Evolutionary conservation across 2,329 filamentous ascomycete species (phyloP).

Genomic region (Colletotrichum sp.): DNA sequence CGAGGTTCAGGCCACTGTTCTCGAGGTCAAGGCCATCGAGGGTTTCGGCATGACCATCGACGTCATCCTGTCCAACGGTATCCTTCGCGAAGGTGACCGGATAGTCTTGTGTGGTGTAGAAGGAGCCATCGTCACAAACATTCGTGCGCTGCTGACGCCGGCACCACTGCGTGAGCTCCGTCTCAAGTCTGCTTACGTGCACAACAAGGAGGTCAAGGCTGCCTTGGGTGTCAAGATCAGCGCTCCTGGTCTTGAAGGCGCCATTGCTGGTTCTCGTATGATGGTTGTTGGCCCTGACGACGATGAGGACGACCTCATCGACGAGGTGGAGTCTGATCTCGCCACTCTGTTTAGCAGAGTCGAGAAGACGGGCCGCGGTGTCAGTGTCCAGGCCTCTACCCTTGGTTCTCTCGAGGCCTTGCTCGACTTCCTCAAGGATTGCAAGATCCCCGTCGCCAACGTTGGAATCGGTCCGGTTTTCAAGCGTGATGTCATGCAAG

Average conservation of each 20-base stretch:
- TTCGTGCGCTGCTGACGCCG: constrained; percentile 91
- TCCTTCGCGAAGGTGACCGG: constrained; percentile 90
- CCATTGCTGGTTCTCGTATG: constrained; percentile 93
- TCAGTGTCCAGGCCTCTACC: constrained; percentile 96
- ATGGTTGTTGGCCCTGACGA: constrained; percentile 94
- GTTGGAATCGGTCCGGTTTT: constrained; percentile 97
- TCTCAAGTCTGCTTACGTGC: constrained; percentile 94
- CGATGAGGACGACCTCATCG: constrained; percentile 94
- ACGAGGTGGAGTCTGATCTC: constrained; percentile 95
- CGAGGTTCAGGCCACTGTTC: constrained; percentile 95
- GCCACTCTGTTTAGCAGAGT: constrained; percentile 90
- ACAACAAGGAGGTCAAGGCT: constrained; percentile 99
- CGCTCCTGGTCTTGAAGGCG: constrained; percentile 91
- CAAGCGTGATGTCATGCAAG: constrained; percentile 96
- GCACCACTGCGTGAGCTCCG: constrained; percentile 92
- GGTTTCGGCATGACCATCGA: constrained; percentile 99
- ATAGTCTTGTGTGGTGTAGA: constrained; percentile 97
- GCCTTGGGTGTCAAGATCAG: constrained; percentile 99
- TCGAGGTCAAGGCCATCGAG: constrained; percentile 99
- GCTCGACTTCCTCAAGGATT: constrained; percentile 92
- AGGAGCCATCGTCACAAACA: constrained; percentile 92
- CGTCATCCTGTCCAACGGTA: constrained; percentile 94
- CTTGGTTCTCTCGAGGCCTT: constrained; percentile 95
- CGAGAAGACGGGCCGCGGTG: constrained; percentile 89
- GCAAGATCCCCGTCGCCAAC: constrained; percentile 97